Evolutionary conservation across 148 eudicot genomes (phyloP), one percentile per base, ranked within the genome.

Genomic region (Salicornia ramosissima): DNA sequence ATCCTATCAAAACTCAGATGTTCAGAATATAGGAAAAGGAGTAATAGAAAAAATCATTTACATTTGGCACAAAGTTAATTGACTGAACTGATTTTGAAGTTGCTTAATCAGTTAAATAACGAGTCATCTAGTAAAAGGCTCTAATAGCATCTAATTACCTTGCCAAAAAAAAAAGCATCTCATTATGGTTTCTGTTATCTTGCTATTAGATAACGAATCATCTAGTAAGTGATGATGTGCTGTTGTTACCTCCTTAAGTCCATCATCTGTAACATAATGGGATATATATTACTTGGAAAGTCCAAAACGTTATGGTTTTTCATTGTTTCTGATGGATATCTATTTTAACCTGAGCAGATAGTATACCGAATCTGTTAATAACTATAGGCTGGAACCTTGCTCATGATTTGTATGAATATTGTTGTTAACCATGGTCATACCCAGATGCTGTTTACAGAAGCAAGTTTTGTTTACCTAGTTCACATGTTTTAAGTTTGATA

Each of bases 401-500:
- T 58, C 16, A 31, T 58, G 40, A 58, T 24, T 31, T 28, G 6
- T 11, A 13, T 54, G 30, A 26, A 11, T 56, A 16, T 19, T 29
- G 36, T 29, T 53, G 13, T 28, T 60, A 31, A 46, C 28, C 11
- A 51, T 33, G 58, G 10, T 67, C 71, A 52, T 22, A 71, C 30
- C 30, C 47, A 47, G 19, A 29, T 46, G 40, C 64, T 24, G 25
- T 26, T 31, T 31, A 58, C 29, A 29, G 36, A 45, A 36, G 39
- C 63, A 43, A 57, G 6, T 25, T 61, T 13, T 7, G n/a, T 3
- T 11, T 25, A 22, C 61, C 39, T 30, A 52, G 29, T 59, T 55
- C 59, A 22, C 11, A n/a, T 40, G 49, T 49, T 33, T 21, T 29
- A 36, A 40, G 43, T 63, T 58, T 72, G 21, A 42, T 22, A 9